These are phyloP conservation scores for Zychaea mexicana DNA, from an alignment of 371 early-diverging fungal species.

Conservation along the genomic window DNA sequence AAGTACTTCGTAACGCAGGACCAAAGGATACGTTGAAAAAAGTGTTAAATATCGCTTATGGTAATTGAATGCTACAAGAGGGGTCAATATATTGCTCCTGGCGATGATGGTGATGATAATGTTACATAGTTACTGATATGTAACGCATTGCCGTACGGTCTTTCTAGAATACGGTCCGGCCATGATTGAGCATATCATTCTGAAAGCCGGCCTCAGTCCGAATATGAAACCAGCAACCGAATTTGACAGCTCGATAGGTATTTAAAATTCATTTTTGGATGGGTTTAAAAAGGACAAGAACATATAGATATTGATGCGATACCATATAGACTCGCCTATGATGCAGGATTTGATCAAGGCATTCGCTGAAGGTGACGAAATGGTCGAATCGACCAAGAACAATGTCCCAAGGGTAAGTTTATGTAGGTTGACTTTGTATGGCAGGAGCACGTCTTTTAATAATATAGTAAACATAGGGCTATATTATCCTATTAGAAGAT, in stretches of 20 bases:
- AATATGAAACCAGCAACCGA: constrained; percentile 59
- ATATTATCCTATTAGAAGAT: constrained; percentile 60
- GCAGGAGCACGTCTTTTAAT: background rate
- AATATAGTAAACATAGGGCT: constrained; percentile 38
- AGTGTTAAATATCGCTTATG: constrained; percentile 70
- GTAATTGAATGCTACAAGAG: constrained; percentile 33
- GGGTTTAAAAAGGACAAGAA: background rate
- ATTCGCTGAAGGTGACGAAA: constrained; percentile 58
- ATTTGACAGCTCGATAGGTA: constrained; percentile 57
- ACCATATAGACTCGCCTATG: constrained; percentile 27
- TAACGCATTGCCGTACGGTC: background rate
- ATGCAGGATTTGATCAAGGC: constrained; percentile 34
- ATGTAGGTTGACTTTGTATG: no score
- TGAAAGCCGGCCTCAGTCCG: constrained; percentile 71
- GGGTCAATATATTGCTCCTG: no score
- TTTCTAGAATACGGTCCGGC: constrained; percentile 81
- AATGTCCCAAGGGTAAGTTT: constrained; percentile 37
- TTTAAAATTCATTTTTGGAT: background rate
- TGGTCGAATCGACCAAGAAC: constrained; percentile 53
- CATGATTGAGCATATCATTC: constrained; percentile 84
- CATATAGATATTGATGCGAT: background rate
- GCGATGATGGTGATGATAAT: no score
- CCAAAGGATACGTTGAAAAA: constrained; percentile 81
- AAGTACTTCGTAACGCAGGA: constrained; percentile 57
- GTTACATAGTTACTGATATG: no score